Evolutionary conservation across 192 early-diverging fungal genomes (phyloP).

Genomic region (Coemansia sp.): DNA sequence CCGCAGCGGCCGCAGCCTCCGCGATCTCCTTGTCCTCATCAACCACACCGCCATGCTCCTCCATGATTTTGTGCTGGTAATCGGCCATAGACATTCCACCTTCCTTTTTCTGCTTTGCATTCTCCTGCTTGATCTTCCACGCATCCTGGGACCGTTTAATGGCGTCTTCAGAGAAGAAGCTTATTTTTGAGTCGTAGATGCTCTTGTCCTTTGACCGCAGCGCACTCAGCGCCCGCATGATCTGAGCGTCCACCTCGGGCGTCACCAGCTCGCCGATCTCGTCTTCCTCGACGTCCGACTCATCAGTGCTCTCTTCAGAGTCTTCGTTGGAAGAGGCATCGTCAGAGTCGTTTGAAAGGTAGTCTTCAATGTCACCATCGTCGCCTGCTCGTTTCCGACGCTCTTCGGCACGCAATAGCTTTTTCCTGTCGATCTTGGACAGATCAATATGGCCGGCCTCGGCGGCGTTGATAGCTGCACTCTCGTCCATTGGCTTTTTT

Average conservation of each 20-base stretch:
- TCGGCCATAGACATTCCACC: slow-evolving; percentile 71
- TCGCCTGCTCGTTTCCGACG: slow-evolving; percentile 38
- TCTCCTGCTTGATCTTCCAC: slow-evolving; percentile 34
- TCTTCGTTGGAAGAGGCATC: slow-evolving; percentile 28
- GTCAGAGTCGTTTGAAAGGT: slow-evolving; percentile 15
- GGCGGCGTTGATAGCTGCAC: not conserved
- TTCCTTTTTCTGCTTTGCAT: slow-evolving; percentile 13
- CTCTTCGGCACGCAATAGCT: slow-evolving; percentile 41
- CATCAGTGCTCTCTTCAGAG: slow-evolving; percentile 33
- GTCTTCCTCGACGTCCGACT: slow-evolving; percentile 74
- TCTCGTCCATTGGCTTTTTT: slow-evolving; percentile 1
- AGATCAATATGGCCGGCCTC: slow-evolving; percentile 15
- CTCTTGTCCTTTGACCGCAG: slow-evolving; percentile 72
- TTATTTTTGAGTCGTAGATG: slow-evolving; percentile 73
- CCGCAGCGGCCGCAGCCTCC: not conserved
- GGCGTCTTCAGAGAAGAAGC: slow-evolving; percentile 69
- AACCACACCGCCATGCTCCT: slow-evolving; percentile 52
- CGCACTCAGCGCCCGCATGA: slow-evolving; percentile 84
- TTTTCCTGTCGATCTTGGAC: slow-evolving; percentile 31
- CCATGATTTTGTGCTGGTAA: slow-evolving; percentile 68
- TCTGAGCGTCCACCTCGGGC: slow-evolving; percentile 87
- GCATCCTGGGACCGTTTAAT: slow-evolving; percentile 31
- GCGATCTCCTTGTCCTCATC: slow-evolving; percentile 32
- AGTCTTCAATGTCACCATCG: slow-evolving; percentile 11
- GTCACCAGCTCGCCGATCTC: slow-evolving; percentile 78